Base-by-base conservation (phyloP, 169 alveolate genomes). In the Neospora caninum region DNA sequence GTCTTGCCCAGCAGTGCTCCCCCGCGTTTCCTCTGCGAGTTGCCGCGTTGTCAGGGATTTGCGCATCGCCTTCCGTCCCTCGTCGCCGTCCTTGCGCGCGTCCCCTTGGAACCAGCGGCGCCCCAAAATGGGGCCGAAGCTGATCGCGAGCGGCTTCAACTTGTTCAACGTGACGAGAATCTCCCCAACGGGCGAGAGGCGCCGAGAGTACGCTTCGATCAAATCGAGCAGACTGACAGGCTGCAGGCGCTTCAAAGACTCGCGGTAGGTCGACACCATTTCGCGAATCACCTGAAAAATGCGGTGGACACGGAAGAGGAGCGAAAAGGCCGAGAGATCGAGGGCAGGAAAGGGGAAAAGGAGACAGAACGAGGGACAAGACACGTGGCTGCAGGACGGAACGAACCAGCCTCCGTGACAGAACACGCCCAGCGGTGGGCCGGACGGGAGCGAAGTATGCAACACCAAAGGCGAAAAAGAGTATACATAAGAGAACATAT, bases 201-300 rank as follows among this genome's bases (percentile, higher is more conserved):
- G 53, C 18, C 43, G 16, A 22, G 69, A 13, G 41, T 16, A 29
- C 41, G 36, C 18, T 6, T 82, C 67, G 69, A 82, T 16, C 69
- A 82, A 36, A 9, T 2, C 0, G 7, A 38, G 67, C 58, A 82
- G 67, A 27, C 67, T 38, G 64, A 82, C 89, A 67, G 89, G 89
- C 67, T 82, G 25, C 69, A 38, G 89, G 34, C 64, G 27, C 67
- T 82, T 38, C 67, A 82, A 36, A 36, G 69, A 2, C 67, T 42
- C 53, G 38, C 67, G 53, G 89, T 82, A 82, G 67, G 29, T 22
- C 53, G 64, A 22, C 13, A 31, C 25, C 53, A 82, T 43, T 49
- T 82, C 89, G 22, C 89, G 89, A 13, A 82, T 31, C 54, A 82
- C 89, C 89, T 82, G 64, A 18, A 31, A 36, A 34, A 22, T 4